Percentiles rank a stretch among this genome's conserved stretches.
Evolutionary conservation across 495 filamentous ascomycete genomes (phyloP).

Genomic region (Trichoderma reesei): DNA sequence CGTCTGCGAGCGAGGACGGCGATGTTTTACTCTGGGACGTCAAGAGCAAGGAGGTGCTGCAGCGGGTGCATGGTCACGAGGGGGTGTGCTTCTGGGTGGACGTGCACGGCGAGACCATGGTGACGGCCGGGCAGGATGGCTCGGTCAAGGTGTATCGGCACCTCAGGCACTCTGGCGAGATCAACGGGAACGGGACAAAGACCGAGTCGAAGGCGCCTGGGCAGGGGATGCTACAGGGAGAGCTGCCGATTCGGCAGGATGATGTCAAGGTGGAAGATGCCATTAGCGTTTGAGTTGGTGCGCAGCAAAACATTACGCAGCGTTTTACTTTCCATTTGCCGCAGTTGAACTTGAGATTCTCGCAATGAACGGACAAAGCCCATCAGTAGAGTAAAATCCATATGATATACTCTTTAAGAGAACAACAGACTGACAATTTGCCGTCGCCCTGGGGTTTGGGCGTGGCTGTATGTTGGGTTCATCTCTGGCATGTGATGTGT

Average conservation of each 20-base stretch:
- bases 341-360: not conserved
- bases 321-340: too few relatives aligned
- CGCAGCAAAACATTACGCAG: not conserved
- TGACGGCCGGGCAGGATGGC: constrained; percentile 36
- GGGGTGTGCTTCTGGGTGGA: constrained; percentile 84
- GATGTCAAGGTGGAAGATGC: constrained; percentile 24
- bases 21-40: constrained; percentile 85
- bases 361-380: too few relatives aligned
- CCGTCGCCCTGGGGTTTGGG: too few relatives aligned
- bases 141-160: constrained; percentile 32
- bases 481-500: too few relatives aligned
- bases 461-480: too few relatives aligned
- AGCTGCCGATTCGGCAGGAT: constrained; percentile 19
- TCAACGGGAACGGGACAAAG: constrained; percentile 7
- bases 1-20: constrained; percentile 80
- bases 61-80: constrained; percentile 60
- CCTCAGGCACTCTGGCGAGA: constrained; percentile 4
- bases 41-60: constrained; percentile 68
- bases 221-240: constrained; percentile 7
- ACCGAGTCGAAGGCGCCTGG: constrained; percentile 8
- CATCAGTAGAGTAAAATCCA: too few relatives aligned
- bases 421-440: too few relatives aligned
- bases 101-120: constrained; percentile 34
- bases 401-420: too few relatives aligned
- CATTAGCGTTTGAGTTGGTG: not conserved